Evolutionary conservation across 2,329 filamentous ascomycete genomes (phyloP).

Genomic region (Diaporthe nobilis): DNA sequence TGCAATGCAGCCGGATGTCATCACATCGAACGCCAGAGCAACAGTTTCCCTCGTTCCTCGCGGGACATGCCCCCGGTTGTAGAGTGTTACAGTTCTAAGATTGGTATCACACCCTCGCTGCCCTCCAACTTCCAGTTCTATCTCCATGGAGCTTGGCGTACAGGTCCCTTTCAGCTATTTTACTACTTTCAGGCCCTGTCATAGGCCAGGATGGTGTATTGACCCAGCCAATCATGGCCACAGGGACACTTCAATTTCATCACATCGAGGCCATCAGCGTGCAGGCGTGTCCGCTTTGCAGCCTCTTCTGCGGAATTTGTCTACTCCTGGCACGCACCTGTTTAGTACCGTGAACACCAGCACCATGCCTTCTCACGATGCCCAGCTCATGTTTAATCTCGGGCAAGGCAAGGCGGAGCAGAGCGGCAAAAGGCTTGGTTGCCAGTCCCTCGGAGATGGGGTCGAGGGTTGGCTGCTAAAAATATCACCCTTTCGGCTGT

Average conservation of each 20-base stretch:
- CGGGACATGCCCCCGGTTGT: conserved; percentile 30
- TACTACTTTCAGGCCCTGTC: conserved; percentile 1
- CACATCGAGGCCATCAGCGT: conserved; percentile 18
- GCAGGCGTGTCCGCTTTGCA: conserved; percentile 8
- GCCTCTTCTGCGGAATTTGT: neutral
- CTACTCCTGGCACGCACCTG: neutral
- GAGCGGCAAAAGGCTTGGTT: conserved; percentile 6
- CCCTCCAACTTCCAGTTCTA: conserved; percentile 34
- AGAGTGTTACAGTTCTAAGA: conserved; percentile 32
- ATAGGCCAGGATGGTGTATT: conserved; percentile 29
- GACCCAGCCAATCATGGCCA: conserved; percentile 31
- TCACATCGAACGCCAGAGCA: conserved; percentile 37
- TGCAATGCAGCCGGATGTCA: conserved; percentile 41
- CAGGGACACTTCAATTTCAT: conserved; percentile 20
- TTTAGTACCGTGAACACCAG: neutral
- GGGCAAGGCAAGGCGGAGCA: conserved; percentile 3
- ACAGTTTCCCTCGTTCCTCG: conserved; percentile 31
- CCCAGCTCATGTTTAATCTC: conserved; percentile 14
- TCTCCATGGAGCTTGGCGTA: conserved; percentile 32
- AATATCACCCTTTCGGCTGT: conserved; percentile 36
- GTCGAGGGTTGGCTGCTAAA: conserved; percentile 29
- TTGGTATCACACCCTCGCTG: conserved; percentile 33
- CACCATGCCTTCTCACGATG: conserved; percentile 4
- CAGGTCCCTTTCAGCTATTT: conserved; percentile 26
- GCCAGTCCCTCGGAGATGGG: conserved; percentile 10